phyloP scores from a whole-genome alignment of 768 basidiomycete genomes.

The Pulveroboletus sp. region DNA sequence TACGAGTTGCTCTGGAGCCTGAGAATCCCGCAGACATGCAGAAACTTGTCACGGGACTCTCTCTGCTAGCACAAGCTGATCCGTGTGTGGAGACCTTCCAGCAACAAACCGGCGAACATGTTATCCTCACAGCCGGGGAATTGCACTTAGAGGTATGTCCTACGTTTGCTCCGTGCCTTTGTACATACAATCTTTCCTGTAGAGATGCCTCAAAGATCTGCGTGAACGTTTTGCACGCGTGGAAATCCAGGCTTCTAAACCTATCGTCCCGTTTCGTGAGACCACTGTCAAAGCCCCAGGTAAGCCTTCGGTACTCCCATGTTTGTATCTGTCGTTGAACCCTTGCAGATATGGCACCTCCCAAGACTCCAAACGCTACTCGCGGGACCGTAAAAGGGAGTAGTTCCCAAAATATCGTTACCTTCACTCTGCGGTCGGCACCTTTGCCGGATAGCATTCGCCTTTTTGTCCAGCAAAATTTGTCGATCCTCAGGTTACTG shows the following conservation, averaged over 20 bases:
- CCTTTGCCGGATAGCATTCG: constrained; percentile 75
- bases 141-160: constrained; percentile 83
- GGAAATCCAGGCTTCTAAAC: constrained; percentile 90
- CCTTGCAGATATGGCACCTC: constrained; percentile 77
- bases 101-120: constrained; percentile 95
- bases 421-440: constrained; percentile 78
- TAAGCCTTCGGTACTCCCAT: constrained; percentile 26
- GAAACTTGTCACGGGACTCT: constrained; percentile 82
- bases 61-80: constrained; percentile 89
- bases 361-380: constrained; percentile 64
- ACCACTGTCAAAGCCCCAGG: constrained; percentile 82
- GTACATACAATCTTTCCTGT: constrained; percentile 2
- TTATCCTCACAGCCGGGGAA: constrained; percentile 94
- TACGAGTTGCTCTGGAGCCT: constrained; percentile 93
- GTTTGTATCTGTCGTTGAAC: neutral
- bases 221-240: constrained; percentile 92
- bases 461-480: constrained; percentile 76
- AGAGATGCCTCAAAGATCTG: constrained; percentile 97
- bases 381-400: constrained; percentile 78
- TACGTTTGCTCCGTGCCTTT: neutral
- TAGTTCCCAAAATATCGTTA: constrained; percentile 68
- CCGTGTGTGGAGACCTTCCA: constrained; percentile 98
- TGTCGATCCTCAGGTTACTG: constrained; percentile 59
- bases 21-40: constrained; percentile 80
- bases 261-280: constrained; percentile 97